phyloP scores from a whole-genome alignment of 169 alveolate species.

The Plasmodium vinckei region DNA sequence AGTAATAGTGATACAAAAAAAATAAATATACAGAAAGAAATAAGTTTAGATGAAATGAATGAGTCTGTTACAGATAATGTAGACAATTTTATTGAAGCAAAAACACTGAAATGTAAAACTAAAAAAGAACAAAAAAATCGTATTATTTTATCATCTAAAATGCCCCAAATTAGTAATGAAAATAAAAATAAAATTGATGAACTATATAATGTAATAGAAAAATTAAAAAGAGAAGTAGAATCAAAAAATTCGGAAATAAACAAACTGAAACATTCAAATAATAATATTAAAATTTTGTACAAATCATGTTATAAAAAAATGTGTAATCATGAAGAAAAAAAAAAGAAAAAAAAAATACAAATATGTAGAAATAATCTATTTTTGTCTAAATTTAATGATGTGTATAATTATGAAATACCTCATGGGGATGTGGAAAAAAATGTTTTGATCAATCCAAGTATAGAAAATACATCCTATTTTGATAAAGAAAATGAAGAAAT shows the following conservation, averaged over 20 bases:
- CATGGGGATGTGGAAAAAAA: not conserved
- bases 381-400: slow-evolving; percentile 11
- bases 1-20: too few species aligned
- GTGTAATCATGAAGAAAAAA: not conserved
- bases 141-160: not conserved
- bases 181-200: slow-evolving; percentile 18
- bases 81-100: not conserved
- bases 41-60: too few species aligned
- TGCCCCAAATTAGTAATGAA: not conserved
- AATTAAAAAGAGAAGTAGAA: slow-evolving; percentile 35
- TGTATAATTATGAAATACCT: not conserved
- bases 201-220: slow-evolving; percentile 23
- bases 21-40: too few species aligned
- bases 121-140: not conserved
- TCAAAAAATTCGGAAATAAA: slow-evolving; percentile 21
- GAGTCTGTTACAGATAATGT: too few species aligned
- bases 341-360: not conserved
- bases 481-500: too few species aligned
- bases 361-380: not conserved
- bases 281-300: slow-evolving; percentile 33
- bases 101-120: not conserved
- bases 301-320: slow-evolving; percentile 38
- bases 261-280: slow-evolving; percentile 42
- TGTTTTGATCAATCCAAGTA: too few species aligned
- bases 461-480: too few species aligned